Evolutionary conservation across 2,329 filamentous ascomycete genomes (phyloP).

Genomic region (Hymenoscyphus albidus): DNA sequence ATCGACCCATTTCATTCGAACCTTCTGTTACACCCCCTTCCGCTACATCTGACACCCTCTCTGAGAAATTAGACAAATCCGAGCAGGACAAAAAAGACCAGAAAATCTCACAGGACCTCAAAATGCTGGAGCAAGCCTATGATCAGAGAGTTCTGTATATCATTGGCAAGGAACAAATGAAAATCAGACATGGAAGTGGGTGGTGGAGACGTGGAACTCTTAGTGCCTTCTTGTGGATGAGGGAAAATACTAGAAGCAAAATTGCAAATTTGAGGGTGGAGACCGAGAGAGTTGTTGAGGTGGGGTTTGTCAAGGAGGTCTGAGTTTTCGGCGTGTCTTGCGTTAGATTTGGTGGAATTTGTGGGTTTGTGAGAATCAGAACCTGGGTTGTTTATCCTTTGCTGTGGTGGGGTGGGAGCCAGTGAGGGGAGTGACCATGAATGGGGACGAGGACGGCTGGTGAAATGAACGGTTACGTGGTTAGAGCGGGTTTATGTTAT

Average conservation of each 20-base stretch:
- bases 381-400: too few relatives aligned
- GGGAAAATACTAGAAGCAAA: slow-evolving; percentile 63
- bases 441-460: background rate
- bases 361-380: background rate
- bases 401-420: background rate
- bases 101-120: slow-evolving; percentile 37
- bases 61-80: slow-evolving; percentile 2
- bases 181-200: slow-evolving; percentile 40
- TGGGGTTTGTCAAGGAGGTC: slow-evolving; percentile 66
- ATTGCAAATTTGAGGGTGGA: slow-evolving; percentile 59
- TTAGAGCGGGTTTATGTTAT: background rate
- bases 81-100: slow-evolving; percentile 11
- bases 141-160: slow-evolving; percentile 51
- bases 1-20: slow-evolving; percentile 7
- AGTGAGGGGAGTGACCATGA: background rate
- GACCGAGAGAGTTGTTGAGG: slow-evolving; percentile 59
- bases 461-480: too few relatives aligned
- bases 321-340: slow-evolving; percentile 28
- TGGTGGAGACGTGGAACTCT: slow-evolving; percentile 45
- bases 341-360: background rate
- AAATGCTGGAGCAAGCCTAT: slow-evolving; percentile 43
- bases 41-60: background rate
- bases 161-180: slow-evolving; percentile 59
- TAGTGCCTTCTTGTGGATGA: slow-evolving; percentile 56
- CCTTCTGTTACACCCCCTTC: background rate